These are phyloP conservation scores for Peniophora sp. DNA, from an alignment of 1,284 basidiomycete species.

Conservation along the genomic window DNA sequence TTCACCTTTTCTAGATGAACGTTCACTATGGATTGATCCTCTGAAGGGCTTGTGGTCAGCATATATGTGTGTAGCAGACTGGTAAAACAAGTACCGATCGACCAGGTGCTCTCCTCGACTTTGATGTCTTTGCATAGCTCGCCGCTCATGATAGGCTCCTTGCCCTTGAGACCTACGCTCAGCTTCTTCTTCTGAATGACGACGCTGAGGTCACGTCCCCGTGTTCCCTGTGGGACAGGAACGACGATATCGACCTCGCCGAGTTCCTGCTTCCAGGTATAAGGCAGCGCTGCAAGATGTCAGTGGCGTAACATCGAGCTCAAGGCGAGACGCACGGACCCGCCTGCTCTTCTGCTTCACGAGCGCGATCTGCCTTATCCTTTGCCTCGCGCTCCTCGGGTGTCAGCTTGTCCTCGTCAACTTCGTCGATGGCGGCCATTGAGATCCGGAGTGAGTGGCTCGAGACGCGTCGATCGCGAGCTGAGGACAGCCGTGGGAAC, in stretches of 20 bases:
- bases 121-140: conserved; percentile 92
- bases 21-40: conserved; percentile 68
- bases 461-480: conserved; percentile 1
- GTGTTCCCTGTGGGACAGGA: conserved; percentile 82
- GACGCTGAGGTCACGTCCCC: conserved; percentile 70
- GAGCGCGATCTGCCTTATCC: conserved; percentile 61
- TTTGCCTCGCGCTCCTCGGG: conserved; percentile 68
- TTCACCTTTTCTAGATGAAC: conserved; percentile 88
- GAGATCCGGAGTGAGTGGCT: conserved; percentile 13
- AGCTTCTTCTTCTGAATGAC: conserved; percentile 78
- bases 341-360: conserved; percentile 78
- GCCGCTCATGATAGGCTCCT: conserved; percentile 82
- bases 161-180: conserved; percentile 78
- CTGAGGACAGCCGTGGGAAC: conserved; percentile 10
- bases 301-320: conserved; percentile 3
- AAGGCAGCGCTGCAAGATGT: conserved; percentile 71
- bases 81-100: conserved; percentile 58
- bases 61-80: conserved; percentile 5
- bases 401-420: conserved; percentile 70
- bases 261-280: conserved; percentile 88
- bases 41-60: conserved; percentile 30
- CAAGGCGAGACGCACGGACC: conserved; percentile 41
- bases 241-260: conserved; percentile 81
- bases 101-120: conserved; percentile 97
- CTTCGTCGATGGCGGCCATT: conserved; percentile 29